Base-by-base conservation (phyloP, 345 rosid genomes). In the Pugionium dolabratum region DNA sequence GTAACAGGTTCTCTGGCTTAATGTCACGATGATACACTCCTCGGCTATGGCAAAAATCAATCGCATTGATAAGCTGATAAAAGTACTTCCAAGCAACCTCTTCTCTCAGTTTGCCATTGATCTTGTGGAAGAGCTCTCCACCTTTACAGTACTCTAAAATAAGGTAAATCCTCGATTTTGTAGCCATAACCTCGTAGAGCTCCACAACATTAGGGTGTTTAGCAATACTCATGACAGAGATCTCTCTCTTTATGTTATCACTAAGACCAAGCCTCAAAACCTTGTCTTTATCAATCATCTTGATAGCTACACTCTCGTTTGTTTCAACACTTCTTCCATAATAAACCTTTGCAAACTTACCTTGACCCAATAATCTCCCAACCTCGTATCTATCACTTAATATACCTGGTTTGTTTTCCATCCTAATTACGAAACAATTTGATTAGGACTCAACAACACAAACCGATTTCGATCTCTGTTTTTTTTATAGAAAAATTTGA, bases 271-370 rank as follows among this genome's bases (percentile, higher is more conserved):
- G 85, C 46, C 70, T 80, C 51, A 77, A 7, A 52, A 86, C 70
- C 75, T 86, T 89, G 18, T 89, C 96, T 39, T 89, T 89, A 43
- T 85, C 91, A 43, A 89, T 85, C 69, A 86, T 76, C 70, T 89
- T 89, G 34, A 89, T 77, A 9, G 96, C 96, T 35, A 86, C 93
- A 49, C 91, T 77, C 53, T 82, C 79, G 63, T 70, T 80, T 1
- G 79, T 72, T 27, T 25, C 49, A 62, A 81, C 74, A 64, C 81
- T 86, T 62, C 96, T 83, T 7, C 69, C 96, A 42, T 79, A 81
- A 56, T 86, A 89, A 30, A 89, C 94, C 72, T 89, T 89, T 0
- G 91, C 96, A 66, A 89, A 89, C 31, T 89, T 80, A 2, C 96
- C 96, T 76, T 89, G 96, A 49, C 96, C 96, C 7, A 87, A 59